These are phyloP conservation scores for Yamagishiella unicocca DNA, from an alignment of 139 green algal species.

Conservation along the genomic window DNA sequence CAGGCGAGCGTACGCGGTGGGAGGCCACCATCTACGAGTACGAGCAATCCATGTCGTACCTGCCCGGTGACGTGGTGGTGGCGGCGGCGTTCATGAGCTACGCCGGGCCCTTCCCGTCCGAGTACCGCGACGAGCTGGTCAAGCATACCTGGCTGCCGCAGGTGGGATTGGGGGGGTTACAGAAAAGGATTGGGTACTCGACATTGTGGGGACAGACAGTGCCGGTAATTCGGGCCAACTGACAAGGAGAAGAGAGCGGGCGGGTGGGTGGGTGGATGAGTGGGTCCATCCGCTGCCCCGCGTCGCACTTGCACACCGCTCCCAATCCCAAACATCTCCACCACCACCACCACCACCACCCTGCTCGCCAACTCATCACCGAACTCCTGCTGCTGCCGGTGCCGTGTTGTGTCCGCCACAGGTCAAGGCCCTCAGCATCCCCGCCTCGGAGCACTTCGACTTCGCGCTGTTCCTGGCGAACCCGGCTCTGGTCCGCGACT, in stretches of 20 bases:
- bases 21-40: constrained; percentile 74
- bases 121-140: constrained; percentile 82
- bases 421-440: constrained; percentile 75
- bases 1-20: constrained; percentile 82
- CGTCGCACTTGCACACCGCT: too few relatives aligned
- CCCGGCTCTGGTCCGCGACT: constrained; percentile 81
- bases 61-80: constrained; percentile 81
- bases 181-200: too few relatives aligned
- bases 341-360: too few relatives aligned
- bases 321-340: too few relatives aligned
- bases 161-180: constrained; percentile 49
- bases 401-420: constrained; percentile 3
- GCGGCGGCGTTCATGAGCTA: constrained; percentile 85
- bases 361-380: too few relatives aligned
- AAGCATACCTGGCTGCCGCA: constrained; percentile 80
- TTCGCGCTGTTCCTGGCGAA: constrained; percentile 85
- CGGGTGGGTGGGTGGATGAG: too few relatives aligned
- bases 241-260: too few relatives aligned
- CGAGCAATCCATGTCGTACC: constrained; percentile 62
- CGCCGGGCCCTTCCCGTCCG: constrained; percentile 84
- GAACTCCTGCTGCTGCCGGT: background rate
- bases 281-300: too few relatives aligned
- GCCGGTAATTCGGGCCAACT: too few relatives aligned
- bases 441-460: constrained; percentile 75
- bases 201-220: too few relatives aligned